Base-by-base conservation (phyloP, 371 early-diverging fungal species). In the Rhizopus stolonifer region DNA sequence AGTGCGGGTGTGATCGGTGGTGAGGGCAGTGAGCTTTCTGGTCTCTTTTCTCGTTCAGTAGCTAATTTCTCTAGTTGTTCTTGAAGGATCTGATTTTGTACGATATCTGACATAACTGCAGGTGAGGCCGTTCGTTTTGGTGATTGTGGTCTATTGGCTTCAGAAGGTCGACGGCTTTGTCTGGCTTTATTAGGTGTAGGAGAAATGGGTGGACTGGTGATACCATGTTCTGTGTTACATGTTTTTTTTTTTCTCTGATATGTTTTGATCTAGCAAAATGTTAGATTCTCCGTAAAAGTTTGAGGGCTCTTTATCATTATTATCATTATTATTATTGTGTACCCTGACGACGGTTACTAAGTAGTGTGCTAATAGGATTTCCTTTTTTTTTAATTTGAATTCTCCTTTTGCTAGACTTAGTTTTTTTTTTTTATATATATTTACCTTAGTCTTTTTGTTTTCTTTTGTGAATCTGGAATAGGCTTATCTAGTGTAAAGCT, bases 151-250 rank as follows among this genome's bases (percentile, higher is more conserved):
- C 21, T 19, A 42, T 42, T 42, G 18, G 13, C 21, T 42, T 21
- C 42, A 9, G 42, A 42, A 10, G 42, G 10, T 42, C 42, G 42
- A 10, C 42, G 42, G 8, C 21, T 18, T 21, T 42, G 42, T 13
- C 42, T 21, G 7, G 8, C 10, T 42, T 42, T 42, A 42, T 36
- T 36, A 14, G 36, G 36, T 8, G 36, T 36, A 36, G 36, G 36
- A 14, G 36, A 36, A 11, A n/a, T 36, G 14, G 36, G 36, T 36
- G 36, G 36, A n/a, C 36, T 82, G 80, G 36, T 58, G 59, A 58
- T 64, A 46, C 24, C 23, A 36, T 19, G 38, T 11, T 36, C 31
- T 10, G 17, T 34, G 7, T 14, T 36, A 38, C 14, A 8, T 0
- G 36, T 11, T n/a, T 36, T 14, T n/a, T 36, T 36, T 36, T 36